Percentiles rank a stretch among this genome's conserved stretches.
Conservation (phyloP, 257 asterid species). For the Capsicum baccatum region DNA sequence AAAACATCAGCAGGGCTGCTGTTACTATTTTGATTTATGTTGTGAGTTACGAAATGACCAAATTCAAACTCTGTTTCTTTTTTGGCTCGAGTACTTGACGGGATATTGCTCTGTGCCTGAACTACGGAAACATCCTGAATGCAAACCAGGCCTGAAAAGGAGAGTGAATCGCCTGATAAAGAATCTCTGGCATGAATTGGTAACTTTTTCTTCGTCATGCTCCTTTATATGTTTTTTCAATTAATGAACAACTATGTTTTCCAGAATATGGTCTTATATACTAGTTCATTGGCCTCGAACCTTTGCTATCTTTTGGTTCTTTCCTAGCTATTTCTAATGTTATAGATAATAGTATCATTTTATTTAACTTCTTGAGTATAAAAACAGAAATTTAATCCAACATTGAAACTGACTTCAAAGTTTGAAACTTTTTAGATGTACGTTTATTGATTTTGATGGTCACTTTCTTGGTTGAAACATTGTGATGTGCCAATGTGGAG, state of each 20-base stretch:
- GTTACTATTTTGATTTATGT: conserved; percentile 32
- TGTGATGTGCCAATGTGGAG: background rate
- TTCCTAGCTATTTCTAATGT: background rate
- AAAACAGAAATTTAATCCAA: background rate
- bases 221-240: conserved; percentile 19
- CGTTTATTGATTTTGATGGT: background rate
- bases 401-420: conserved; percentile 17
- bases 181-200: conserved; percentile 43
- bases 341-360: background rate
- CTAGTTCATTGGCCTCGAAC: background rate
- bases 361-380: background rate
- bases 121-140: conserved; percentile 36
- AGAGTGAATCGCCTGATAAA: conserved; percentile 57
- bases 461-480: background rate
- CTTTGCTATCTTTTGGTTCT: background rate
- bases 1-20: conserved; percentile 32
- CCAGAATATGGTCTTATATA: conserved; percentile 32
- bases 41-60: conserved; percentile 21
- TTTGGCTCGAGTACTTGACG: conserved; percentile 10
- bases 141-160: conserved; percentile 57
- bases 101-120: background rate
- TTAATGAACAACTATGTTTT: conserved; percentile 26
- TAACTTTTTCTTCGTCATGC: conserved; percentile 44
- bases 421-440: background rate
- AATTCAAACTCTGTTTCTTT: conserved; percentile 50